Percentiles rank a stretch among this genome's conserved stretches.
These are phyloP conservation scores for Suillus subluteus DNA, from an alignment of 768 basidiomycete species.

Conservation along the genomic window DNA sequence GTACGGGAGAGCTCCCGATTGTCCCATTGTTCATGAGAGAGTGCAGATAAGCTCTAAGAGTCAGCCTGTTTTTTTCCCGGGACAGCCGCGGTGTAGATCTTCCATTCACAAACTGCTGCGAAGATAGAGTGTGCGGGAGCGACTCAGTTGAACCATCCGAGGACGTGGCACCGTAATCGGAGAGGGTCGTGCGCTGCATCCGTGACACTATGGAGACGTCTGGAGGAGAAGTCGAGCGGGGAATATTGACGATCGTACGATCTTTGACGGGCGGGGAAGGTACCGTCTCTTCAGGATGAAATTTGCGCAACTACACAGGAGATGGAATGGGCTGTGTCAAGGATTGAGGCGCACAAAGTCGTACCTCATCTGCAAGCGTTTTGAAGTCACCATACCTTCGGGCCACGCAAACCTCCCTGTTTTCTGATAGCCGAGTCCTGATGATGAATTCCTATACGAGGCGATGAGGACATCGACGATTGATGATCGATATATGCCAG, in stretches of 20 bases:
- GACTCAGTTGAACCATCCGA: constrained; percentile 18
- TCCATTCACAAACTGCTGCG: constrained; percentile 75
- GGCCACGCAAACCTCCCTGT: constrained; percentile 83
- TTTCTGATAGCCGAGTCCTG: constrained; percentile 74
- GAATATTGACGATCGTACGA: constrained; percentile 63
- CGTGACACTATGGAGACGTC: constrained; percentile 42
- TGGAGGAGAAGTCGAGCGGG: constrained; percentile 33
- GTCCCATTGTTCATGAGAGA: constrained; percentile 68
- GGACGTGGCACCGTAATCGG: constrained; percentile 5
- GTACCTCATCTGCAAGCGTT: constrained; percentile 82
- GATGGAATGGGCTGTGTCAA: constrained; percentile 17
- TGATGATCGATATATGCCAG: constrained; percentile 18
- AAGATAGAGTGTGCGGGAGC: constrained; percentile 78
- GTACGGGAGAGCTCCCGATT: constrained; percentile 84
- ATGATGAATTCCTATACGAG: constrained; percentile 87
- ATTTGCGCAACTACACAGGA: constrained; percentile 72
- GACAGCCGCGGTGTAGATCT: constrained; percentile 60
- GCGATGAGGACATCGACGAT: constrained; percentile 13
- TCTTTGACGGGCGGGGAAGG: constrained; percentile 90
- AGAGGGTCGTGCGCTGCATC: constrained; percentile 57
- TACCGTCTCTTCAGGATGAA: constrained; percentile 81
- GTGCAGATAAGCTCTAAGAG: constrained; percentile 92
- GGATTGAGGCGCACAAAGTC: constrained; percentile 19
- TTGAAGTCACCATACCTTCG: constrained; percentile 95
- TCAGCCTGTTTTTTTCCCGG: constrained; percentile 94